Percentiles rank a stretch among this genome's conserved stretches.
Evolutionary conservation across 176 grass and related monocot species (phyloP).

Genomic region (Phoenix roebelenii): DNA sequence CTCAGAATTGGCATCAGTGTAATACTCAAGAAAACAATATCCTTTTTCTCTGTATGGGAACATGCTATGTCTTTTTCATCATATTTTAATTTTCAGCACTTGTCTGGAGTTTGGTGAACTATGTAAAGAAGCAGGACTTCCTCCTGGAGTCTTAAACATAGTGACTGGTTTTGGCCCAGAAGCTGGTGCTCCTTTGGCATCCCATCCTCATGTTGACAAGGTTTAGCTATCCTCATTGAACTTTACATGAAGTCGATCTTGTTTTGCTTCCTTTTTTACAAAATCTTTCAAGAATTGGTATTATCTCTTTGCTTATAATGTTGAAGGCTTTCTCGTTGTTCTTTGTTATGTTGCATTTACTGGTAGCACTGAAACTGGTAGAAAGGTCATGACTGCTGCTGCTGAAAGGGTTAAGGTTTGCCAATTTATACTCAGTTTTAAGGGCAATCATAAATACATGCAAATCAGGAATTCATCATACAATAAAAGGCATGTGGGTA

Average conservation of each 20-base stretch:
- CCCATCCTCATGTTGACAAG: slow-evolving; percentile 84
- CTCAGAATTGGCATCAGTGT: slow-evolving; percentile 86
- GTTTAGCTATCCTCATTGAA: slow-evolving; percentile 17
- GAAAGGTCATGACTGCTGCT: slow-evolving; percentile 85
- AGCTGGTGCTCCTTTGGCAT: slow-evolving; percentile 91
- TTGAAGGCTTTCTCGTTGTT: too few relatives aligned
- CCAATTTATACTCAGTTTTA: not conserved
- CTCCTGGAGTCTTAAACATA: slow-evolving; percentile 77
- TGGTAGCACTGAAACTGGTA: slow-evolving; percentile 80
- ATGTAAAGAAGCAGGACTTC: slow-evolving; percentile 85
- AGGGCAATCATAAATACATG: too few relatives aligned
- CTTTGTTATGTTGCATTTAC: slow-evolving; percentile 62
- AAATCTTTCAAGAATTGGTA: too few relatives aligned
- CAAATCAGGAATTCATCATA: too few relatives aligned
- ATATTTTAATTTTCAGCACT: slow-evolving; percentile 51
- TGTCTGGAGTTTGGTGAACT: slow-evolving; percentile 90
- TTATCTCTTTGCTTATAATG: too few relatives aligned
- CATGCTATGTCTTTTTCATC: too few relatives aligned
- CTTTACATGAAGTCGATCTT: too few relatives aligned
- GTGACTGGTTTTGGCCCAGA: slow-evolving; percentile 85
- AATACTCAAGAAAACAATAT: slow-evolving; percentile 10
- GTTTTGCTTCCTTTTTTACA: too few relatives aligned
- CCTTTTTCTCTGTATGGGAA: too few relatives aligned
- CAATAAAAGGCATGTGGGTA: not conserved
- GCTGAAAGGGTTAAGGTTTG: slow-evolving; percentile 77